Evolutionary conservation across 352 stramenopile genomes (phyloP), one percentile per base, ranked within the genome.

Genomic region (Thalassiosira ordinaria): DNA sequence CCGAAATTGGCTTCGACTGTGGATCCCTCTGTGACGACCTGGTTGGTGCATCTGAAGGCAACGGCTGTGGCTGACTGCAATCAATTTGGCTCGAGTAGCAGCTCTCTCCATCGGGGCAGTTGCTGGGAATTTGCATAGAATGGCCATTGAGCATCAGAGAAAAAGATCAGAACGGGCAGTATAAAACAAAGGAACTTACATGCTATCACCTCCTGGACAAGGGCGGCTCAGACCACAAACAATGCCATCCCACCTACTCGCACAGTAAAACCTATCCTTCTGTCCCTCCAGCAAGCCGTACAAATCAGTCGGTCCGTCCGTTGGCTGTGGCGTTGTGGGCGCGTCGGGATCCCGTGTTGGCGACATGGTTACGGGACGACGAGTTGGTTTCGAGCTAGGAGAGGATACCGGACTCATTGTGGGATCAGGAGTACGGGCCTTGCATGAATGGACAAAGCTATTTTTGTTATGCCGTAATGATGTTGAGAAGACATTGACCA

Each of bases 371-470:
- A 70, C 46, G 6, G 71, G 71, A 22, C 64, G 53, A 27, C 16
- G 18, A 35, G 71, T 68, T 4, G 72, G 63, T 7, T n/a, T 61
- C 4, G 49, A 47, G 8, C 67, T 61, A 1, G 55, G 44, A 26
- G 46, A 33, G 0, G 39, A 33, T 6, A 26, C 31, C 20, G 49
- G 35, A 26, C 47, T 39, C 46, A 51, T 49, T 18, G 60, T 47
- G 26, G 67, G 72, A 22, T 31, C 22, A 39, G 51, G 31, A 20
- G 66, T 78, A 1, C 39, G 2, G 0, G 44, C 74, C 67, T 55
- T 82, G 61, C 80, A 88, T 7, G 47, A 16, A 33, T 67, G 47
- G 29, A 88, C 80, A 44, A 84, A 88, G 18, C n/a, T n/a, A n/a
- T n/a, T n/a, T n/a, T n/a, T n/a, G n/a, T n/a, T n/a, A n/a, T n/a